Evolutionary conservation across 768 basidiomycete species (phyloP).

Genomic region (Pisolithus albus): DNA sequence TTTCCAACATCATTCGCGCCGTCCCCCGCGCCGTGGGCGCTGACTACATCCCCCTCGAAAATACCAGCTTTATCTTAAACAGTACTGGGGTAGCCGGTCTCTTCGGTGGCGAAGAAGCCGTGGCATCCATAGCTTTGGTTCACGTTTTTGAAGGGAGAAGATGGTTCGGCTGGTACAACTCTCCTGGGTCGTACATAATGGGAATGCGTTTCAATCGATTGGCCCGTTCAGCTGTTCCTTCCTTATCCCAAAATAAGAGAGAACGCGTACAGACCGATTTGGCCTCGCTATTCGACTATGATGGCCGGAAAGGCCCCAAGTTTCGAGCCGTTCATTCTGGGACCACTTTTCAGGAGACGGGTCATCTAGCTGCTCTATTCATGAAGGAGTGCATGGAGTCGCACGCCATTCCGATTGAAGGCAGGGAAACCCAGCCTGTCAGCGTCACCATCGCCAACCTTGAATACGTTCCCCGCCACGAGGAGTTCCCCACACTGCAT

Average conservation of each 20-base stretch:
- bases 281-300: conserved; percentile 18
- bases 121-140: conserved; percentile 31
- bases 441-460: conserved; percentile 16
- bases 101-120: conserved; percentile 33
- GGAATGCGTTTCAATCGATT: conserved; percentile 28
- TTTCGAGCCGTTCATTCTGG: conserved; percentile 23
- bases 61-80: conserved; percentile 17
- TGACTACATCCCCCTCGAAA: conserved; percentile 2
- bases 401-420: neutral
- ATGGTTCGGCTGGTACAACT: conserved; percentile 34
- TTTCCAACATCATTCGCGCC: too few relatives aligned
- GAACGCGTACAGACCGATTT: conserved; percentile 9
- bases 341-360: conserved; percentile 19
- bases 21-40: neutral
- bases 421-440: conserved; percentile 10
- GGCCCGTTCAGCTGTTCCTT: conserved; percentile 10
- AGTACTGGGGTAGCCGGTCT: conserved; percentile 29
- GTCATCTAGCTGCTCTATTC: conserved; percentile 23
- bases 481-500: neutral
- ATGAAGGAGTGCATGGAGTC: conserved; percentile 16
- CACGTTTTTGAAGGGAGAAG: conserved; percentile 26
- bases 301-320: conserved; percentile 21
- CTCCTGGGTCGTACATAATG: conserved; percentile 29
- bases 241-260: neutral
- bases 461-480: neutral